A percentile compares a stretch with the other conserved stretches of the same genome.
These are phyloP conservation scores for Capsicum baccatum DNA, from an alignment of 257 asterid species.

Conservation along the genomic window DNA sequence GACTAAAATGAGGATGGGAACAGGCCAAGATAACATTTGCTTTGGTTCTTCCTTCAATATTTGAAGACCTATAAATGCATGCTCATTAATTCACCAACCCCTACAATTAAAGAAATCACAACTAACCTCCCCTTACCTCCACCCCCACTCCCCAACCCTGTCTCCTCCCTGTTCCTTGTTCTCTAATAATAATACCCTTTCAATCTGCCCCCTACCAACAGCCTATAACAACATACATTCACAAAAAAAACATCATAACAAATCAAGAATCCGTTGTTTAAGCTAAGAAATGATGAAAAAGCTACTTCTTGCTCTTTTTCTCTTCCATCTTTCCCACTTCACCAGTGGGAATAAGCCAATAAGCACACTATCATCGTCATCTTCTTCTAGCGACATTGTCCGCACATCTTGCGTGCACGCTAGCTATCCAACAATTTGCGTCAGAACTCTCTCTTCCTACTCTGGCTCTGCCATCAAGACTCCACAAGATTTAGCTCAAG, in stretches of 20 bases:
- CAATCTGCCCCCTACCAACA: slow-evolving; percentile 10
- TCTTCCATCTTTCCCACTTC: not conserved
- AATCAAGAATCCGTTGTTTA: not conserved
- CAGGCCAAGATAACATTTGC: not conserved
- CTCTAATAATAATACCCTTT: slow-evolving; percentile 5
- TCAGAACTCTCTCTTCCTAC: slow-evolving; percentile 76
- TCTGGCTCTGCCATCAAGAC: slow-evolving; percentile 60
- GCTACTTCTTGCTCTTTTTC: slow-evolving; percentile 32
- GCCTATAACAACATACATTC: not conserved
- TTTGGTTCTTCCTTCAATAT: not conserved
- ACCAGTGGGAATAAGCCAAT: not conserved
- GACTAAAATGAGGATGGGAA: not conserved
- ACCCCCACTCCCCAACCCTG: too few relatives aligned
- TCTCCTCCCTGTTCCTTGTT: not conserved
- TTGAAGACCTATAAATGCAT: not conserved
- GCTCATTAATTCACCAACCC: not conserved
- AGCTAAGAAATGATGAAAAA: not conserved
- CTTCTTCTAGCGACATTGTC: slow-evolving; percentile 51
- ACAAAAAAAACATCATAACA: not conserved
- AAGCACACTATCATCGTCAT: slow-evolving; percentile 4
- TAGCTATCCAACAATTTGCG: slow-evolving; percentile 82
- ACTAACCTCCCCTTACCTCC: not conserved
- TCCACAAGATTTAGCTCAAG: slow-evolving; percentile 73
- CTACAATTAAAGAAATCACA: not conserved
- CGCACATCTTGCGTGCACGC: slow-evolving; percentile 80